A percentile compares a stretch with the other conserved stretches of the same genome.
phyloP scores from a whole-genome alignment of 2,329 filamentous ascomycete genomes.

The Lizonia empirigonia region DNA sequence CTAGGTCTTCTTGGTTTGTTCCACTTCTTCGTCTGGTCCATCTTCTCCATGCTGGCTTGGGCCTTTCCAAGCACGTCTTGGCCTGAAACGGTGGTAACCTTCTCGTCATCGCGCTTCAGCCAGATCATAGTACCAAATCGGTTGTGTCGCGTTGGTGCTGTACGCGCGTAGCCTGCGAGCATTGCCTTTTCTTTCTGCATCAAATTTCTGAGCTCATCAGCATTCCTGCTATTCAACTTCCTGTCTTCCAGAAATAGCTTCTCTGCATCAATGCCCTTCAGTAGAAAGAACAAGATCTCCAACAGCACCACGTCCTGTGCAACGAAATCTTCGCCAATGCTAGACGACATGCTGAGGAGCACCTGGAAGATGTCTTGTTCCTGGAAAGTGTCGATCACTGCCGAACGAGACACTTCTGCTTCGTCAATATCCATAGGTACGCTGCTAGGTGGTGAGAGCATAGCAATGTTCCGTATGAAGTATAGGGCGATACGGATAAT shows the following conservation, averaged over 20 bases:
- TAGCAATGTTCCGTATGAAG: conserved; percentile 84
- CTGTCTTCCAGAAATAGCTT: conserved; percentile 85
- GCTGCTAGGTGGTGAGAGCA: conserved; percentile 76
- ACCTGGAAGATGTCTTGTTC: conserved; percentile 89
- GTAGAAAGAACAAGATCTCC: conserved; percentile 88
- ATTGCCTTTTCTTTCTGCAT: conserved; percentile 85
- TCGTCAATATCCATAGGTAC: conserved; percentile 85
- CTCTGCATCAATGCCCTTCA: conserved; percentile 85
- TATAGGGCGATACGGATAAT: conserved; percentile 91
- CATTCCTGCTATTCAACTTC: conserved; percentile 70
- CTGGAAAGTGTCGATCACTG: conserved; percentile 86
- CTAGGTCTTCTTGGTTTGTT: conserved; percentile 72
- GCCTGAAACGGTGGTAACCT: conserved; percentile 84
- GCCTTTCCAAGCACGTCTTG: conserved; percentile 81
- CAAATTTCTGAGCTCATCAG: conserved; percentile 73
- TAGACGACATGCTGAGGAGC: conserved; percentile 84
- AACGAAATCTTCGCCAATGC: conserved; percentile 91
- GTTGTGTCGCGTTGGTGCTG: conserved; percentile 85
- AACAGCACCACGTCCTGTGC: conserved; percentile 87
- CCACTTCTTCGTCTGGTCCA: conserved; percentile 90
- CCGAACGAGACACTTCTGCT: conserved; percentile 83
- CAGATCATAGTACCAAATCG: conserved; percentile 97
- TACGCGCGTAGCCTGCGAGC: conserved; percentile 75
- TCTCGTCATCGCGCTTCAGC: conserved; percentile 85
- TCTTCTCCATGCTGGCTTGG: conserved; percentile 76